Evolutionary conservation across 192 early-diverging fungal species (phyloP).

Genomic region (Pilaira anomala): DNA sequence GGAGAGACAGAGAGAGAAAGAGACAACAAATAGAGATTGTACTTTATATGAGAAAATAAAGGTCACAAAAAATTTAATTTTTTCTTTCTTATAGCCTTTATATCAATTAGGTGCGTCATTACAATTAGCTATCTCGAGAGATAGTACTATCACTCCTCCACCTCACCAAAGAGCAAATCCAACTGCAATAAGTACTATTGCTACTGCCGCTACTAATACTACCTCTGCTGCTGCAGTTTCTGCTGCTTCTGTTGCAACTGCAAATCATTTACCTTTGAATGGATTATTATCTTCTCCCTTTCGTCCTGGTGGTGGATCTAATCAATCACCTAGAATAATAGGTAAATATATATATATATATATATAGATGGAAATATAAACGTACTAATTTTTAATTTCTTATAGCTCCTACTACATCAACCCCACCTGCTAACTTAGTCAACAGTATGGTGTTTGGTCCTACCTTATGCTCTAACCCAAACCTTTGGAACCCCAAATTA

Average conservation of each 20-base stretch:
- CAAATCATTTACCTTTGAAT: slow-evolving; percentile 3
- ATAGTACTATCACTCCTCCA: background rate
- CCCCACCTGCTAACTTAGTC: background rate
- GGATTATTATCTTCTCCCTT: background rate
- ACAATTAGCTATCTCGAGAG: slow-evolving; percentile 8
- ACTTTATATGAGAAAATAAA: too few species aligned
- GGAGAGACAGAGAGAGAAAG: background rate
- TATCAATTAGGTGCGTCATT: slow-evolving; percentile 18
- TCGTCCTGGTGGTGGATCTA: background rate
- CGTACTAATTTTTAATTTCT: background rate
- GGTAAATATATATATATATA: background rate
- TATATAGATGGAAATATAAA: background rate
- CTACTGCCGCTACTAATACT: too few species aligned
- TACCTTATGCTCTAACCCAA: background rate
- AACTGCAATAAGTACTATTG: too few species aligned
- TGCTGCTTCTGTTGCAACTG: too few species aligned
- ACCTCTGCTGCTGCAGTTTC: too few species aligned
- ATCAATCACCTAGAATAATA: background rate
- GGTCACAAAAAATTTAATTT: background rate
- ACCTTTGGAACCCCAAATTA: slow-evolving; percentile 20
- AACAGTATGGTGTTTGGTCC: slow-evolving; percentile 4
- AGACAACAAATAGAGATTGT: background rate
- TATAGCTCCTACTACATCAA: background rate
- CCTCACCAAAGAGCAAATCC: background rate
- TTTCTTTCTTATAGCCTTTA: slow-evolving; percentile 6